Percentiles rank a stretch among this genome's conserved stretches.
Conservation (phyloP, 1,284 basidiomycete genomes). For the Ceratobasidium sp. region DNA sequence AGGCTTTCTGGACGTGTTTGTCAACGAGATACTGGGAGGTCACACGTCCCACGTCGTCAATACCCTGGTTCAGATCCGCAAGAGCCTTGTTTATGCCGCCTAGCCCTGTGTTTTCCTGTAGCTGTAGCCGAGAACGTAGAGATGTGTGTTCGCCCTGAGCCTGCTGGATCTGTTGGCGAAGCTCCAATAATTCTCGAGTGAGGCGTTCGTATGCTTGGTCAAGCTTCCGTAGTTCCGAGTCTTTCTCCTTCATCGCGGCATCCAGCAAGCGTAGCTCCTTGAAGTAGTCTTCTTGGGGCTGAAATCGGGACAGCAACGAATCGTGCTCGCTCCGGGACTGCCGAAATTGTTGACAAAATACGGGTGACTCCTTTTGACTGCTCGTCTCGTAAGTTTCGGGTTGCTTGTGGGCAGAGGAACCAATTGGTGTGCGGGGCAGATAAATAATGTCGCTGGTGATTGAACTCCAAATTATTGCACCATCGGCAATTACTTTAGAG, state of each 20-base stretch:
- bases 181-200: no score
- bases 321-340: constrained; percentile 23
- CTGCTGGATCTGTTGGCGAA: neutral
- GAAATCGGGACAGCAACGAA: constrained; percentile 36
- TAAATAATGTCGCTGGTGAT: no score
- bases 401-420: neutral
- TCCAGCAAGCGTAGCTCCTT: constrained; percentile 35
- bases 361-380: neutral
- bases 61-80: neutral
- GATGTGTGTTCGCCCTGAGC: neutral
- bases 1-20: constrained; percentile 3
- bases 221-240: constrained; percentile 4
- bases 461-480: no score
- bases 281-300: constrained; percentile 39
- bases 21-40: constrained; percentile 21
- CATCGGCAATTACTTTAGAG: neutral
- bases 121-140: constrained; percentile 6
- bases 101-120: constrained; percentile 17
- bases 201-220: no score
- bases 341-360: neutral
- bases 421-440: no score
- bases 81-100: neutral
- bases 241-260: constrained; percentile 28
- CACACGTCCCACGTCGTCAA: constrained; percentile 22
- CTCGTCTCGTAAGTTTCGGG: neutral